A percentile compares a stretch with the other conserved stretches of the same genome.
Evolutionary conservation across 805 yeast species (phyloP).

Genomic region (Suhomyces canberraensis): DNA sequence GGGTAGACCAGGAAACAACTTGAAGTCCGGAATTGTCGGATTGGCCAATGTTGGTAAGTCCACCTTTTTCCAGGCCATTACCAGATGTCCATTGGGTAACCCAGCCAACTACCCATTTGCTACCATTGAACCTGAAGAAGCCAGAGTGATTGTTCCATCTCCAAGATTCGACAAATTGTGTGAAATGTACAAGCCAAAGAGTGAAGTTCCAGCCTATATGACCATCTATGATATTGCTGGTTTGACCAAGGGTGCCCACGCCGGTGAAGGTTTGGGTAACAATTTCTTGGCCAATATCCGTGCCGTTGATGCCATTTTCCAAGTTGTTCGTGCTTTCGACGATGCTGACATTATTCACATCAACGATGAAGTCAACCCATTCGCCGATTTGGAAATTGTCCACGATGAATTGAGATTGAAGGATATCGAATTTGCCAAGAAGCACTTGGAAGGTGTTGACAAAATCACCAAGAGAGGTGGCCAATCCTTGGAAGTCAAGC

Average conservation of each 20-base stretch:
- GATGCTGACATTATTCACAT: constrained; percentile 97
- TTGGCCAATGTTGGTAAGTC: constrained; percentile 95
- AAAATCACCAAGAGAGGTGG: constrained; percentile 85
- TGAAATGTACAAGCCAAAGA: constrained; percentile 74
- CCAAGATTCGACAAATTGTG: constrained; percentile 77
- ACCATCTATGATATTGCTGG: constrained; percentile 98
- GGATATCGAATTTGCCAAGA: constrained; percentile 92
- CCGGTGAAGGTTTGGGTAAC: constrained; percentile 97
- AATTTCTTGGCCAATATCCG: constrained; percentile 95
- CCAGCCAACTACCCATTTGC: constrained; percentile 99
- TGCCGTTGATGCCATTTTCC: constrained; percentile 96
- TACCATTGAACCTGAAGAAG: constrained; percentile 97
- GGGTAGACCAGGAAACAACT: constrained; percentile 66
- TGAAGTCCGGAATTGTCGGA: constrained; percentile 81
- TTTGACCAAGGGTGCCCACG: constrained; percentile 92
- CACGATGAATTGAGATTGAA: constrained; percentile 88
- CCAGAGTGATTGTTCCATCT: constrained; percentile 91
- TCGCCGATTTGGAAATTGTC: constrained; percentile 90
- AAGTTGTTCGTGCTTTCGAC: constrained; percentile 95
- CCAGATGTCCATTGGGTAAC: constrained; percentile 87
- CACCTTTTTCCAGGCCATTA: constrained; percentile 95
- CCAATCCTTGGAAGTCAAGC: constrained; percentile 84
- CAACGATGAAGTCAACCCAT: constrained; percentile 90
- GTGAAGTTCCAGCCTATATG: constrained; percentile 86
- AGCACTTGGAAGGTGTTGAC: constrained; percentile 71